phyloP scores from a whole-genome alignment of 1,139 yeast genomes.

The Entelexis paramagnoliae region DNA sequence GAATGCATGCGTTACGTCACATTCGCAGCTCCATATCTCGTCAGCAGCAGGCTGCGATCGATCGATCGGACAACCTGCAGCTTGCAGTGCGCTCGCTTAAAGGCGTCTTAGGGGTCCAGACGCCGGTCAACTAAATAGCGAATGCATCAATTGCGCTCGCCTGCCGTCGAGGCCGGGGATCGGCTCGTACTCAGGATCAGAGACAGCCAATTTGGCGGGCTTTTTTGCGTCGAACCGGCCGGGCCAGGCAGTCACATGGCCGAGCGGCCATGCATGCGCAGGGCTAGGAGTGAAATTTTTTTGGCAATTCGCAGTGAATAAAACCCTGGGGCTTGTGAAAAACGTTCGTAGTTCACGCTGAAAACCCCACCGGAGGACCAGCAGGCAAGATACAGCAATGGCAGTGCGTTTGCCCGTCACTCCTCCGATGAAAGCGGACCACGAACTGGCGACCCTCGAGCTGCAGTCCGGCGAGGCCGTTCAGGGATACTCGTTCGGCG shows the following conservation, averaged over 20 bases:
- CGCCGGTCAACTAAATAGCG: background rate
- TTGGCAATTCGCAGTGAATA: background rate
- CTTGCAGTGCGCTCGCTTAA: background rate
- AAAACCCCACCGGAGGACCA: conserved; percentile 12
- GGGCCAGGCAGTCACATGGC: background rate
- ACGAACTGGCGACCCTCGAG: conserved; percentile 79
- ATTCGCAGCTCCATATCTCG: background rate
- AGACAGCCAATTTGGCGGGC: background rate
- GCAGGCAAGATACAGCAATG: conserved; percentile 14
- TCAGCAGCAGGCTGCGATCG: background rate
- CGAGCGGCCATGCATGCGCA: background rate
- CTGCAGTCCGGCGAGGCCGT: conserved; percentile 74
- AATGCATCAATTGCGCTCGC: background rate
- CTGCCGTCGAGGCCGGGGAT: background rate
- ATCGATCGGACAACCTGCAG: background rate
- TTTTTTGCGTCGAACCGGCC: background rate
- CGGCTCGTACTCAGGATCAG: background rate
- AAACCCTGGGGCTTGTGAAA: conserved; percentile 1
- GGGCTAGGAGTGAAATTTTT: conserved; percentile 9
- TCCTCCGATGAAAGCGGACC: conserved; percentile 76
- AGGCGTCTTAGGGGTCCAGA: background rate
- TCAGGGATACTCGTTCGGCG: conserved; percentile 98
- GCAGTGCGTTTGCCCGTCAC: conserved; percentile 48
- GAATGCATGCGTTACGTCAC: background rate
- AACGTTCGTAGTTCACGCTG: background rate